These are phyloP conservation scores for Daldinia caldariorum DNA, from an alignment of 495 filamentous ascomycete species.

Conservation along the genomic window DNA sequence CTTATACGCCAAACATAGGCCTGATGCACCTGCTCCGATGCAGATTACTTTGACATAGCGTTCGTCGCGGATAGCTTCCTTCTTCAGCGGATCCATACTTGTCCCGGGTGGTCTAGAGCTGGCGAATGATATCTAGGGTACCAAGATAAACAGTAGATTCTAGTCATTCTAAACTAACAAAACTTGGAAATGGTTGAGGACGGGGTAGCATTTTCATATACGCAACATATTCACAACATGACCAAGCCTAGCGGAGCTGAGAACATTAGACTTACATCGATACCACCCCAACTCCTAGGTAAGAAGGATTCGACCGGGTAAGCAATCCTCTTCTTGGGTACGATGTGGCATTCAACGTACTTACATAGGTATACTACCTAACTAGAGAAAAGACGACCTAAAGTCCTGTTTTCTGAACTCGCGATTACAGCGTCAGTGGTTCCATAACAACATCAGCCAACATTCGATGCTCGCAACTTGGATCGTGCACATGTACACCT, in stretches of 20 bases:
- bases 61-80: neutral
- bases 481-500: neutral
- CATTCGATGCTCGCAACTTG: no score
- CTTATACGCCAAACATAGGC: neutral
- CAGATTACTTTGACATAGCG: constrained; percentile 1
- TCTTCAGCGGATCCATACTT: neutral
- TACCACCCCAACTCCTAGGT: neutral
- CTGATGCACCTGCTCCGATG: neutral
- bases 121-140: neutral
- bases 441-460: no score
- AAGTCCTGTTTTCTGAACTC: no score
- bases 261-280: neutral
- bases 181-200: neutral
- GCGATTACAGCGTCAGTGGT: no score
- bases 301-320: neutral
- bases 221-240: neutral
- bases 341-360: neutral
- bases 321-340: neutral
- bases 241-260: neutral
- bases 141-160: no score
- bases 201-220: constrained; percentile 1
- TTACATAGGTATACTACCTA: no score
- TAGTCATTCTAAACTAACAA: neutral
- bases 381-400: no score
- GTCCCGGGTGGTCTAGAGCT: neutral